phyloP scores from a whole-genome alignment of 345 rosid species.

The Brassica carinata region DNA sequence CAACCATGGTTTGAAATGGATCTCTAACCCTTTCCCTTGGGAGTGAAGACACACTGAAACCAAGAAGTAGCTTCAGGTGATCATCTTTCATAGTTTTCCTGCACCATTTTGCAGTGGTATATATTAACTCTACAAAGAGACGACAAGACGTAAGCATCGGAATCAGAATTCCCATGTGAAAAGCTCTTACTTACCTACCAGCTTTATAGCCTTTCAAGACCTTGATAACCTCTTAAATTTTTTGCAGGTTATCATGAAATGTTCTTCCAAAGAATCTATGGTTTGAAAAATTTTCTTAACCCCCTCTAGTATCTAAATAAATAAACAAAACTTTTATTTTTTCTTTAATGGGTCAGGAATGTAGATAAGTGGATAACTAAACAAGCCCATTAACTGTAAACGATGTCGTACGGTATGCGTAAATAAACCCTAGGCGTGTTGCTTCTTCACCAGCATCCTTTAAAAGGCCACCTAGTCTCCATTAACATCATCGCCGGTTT shows the following conservation, averaged over 20 bases:
- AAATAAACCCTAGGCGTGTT: slow-evolving; percentile 17
- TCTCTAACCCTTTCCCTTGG: too few relatives aligned
- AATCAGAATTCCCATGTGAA: background rate
- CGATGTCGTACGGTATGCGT: background rate
- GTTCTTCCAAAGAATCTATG: background rate
- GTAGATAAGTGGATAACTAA: background rate
- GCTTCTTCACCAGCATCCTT: background rate
- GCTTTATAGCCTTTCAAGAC: background rate
- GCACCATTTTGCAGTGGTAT: background rate
- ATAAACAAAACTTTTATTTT: background rate
- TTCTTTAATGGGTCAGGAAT: slow-evolving; percentile 8
- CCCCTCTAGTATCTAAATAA: background rate
- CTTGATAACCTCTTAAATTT: background rate
- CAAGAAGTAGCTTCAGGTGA: background rate
- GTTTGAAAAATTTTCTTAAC: background rate
- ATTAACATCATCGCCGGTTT: background rate
- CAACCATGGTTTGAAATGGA: background rate
- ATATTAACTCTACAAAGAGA: background rate
- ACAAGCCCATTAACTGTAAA: background rate
- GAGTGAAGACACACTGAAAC: background rate
- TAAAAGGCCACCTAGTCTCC: background rate
- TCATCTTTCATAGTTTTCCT: background rate
- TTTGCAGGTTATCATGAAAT: background rate
- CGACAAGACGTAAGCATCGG: background rate
- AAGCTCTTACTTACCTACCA: background rate